Evolutionary conservation across 805 yeast species (phyloP), one percentile per base, ranked within the genome.

Genomic region (Pichia occidentalis): DNA sequence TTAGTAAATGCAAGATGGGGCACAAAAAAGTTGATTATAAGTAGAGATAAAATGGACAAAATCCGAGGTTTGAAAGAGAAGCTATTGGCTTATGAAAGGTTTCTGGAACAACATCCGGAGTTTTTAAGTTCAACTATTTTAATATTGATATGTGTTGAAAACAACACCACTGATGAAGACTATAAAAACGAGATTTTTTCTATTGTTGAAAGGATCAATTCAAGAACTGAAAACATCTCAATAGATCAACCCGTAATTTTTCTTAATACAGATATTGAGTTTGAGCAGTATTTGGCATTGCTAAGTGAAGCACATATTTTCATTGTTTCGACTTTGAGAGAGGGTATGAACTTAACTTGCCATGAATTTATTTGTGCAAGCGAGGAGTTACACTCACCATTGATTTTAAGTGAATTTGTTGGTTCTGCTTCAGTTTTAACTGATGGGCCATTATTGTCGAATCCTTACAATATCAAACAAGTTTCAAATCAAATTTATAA

Each of bases 301-400:
- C 71, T 84, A 32, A 65, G 77, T 25, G 97, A 87, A 54, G 95
- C 97, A 1, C 94, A 85, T 48, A 68, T 77, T 1, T 92, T 92
- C 53, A 77, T 84, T 30, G 96, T 90, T 2, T 79, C 94, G 8
- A 84, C 95, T 2, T 73, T 90, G 69, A 78, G 98, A 55, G 98
- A 92, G 59, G 98, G 98, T 19, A 84, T 92, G 87, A 92, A 92
- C 52, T 68, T 92, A 53, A 88, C 97, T 0, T 90, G 96, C 50
- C 98, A 92, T 55, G 98, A 92, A 57, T 92, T 82, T 56, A 73
- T 87, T 29, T 80, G 80, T 39, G 84, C 95, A 19, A 74, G 92
- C 1, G 62, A 67, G 17, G 75, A 73, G 29, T 74, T 75, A 42
- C 78, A 81, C 47, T 81, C 95, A 0, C 95, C 96, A 2, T 68